Evolutionary conservation across 1,139 yeast species (phyloP).

Genomic region (Neolecta irregularis): DNA sequence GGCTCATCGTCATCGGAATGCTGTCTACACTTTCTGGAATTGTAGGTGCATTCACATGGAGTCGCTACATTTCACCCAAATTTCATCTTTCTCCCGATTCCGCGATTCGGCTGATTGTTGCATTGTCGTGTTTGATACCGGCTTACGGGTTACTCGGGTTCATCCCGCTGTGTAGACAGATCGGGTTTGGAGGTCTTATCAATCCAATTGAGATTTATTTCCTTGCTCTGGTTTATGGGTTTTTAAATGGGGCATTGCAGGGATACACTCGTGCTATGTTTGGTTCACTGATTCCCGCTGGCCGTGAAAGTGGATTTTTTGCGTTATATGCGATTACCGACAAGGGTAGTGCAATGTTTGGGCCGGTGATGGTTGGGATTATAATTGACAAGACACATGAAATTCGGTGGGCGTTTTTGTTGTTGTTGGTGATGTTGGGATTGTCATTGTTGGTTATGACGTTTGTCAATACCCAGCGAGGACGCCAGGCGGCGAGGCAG

Average conservation of each 20-base stretch:
- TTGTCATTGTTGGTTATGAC: slow-evolving; percentile 38
- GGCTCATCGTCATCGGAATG: slow-evolving; percentile 44
- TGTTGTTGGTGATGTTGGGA: slow-evolving; percentile 36
- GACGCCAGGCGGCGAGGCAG: too few relatives aligned
- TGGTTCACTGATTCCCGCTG: slow-evolving; percentile 48
- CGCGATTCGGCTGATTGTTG: slow-evolving; percentile 37
- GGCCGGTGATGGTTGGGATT: slow-evolving; percentile 50
- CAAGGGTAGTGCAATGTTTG: slow-evolving; percentile 55
- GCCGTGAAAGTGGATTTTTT: slow-evolving; percentile 55
- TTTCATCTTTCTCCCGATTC: slow-evolving; percentile 23
- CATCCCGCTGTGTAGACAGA: slow-evolving; percentile 28
- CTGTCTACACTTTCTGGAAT: slow-evolving; percentile 49
- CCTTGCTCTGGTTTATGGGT: slow-evolving; percentile 55
- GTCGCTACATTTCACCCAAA: slow-evolving; percentile 5
- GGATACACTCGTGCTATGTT: slow-evolving; percentile 50
- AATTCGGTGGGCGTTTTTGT: slow-evolving; percentile 50
- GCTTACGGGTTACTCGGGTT: slow-evolving; percentile 51
- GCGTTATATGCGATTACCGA: slow-evolving; percentile 58
- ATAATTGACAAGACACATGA: slow-evolving; percentile 54
- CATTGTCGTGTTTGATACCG: slow-evolving; percentile 49
- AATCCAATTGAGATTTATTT: slow-evolving; percentile 49
- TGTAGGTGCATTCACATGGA: slow-evolving; percentile 33
- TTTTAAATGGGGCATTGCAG: slow-evolving; percentile 51
- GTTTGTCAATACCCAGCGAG: slow-evolving; percentile 40
- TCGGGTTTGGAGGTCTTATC: slow-evolving; percentile 45